Percentiles rank a stretch among this genome's conserved stretches.
phyloP scores from a whole-genome alignment of 2,329 filamentous ascomycete species.

The Hypoxylon sp. region DNA sequence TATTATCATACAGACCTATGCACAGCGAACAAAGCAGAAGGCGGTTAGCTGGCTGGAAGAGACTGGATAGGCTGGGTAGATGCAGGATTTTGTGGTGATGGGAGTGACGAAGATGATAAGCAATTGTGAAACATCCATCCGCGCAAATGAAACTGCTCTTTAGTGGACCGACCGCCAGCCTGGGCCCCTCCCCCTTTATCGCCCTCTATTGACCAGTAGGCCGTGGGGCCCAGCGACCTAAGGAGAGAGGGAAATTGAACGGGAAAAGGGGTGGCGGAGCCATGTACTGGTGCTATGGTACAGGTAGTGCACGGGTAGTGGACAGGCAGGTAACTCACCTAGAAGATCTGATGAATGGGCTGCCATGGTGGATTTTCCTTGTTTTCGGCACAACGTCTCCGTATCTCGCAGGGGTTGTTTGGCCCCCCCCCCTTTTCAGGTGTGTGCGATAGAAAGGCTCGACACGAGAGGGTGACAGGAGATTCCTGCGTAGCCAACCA shows the following conservation, averaged over 20 bases:
- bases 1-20: conserved; percentile 49
- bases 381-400: conserved; percentile 26
- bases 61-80: conserved; percentile 38
- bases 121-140: conserved; percentile 57
- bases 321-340: conserved; percentile 34
- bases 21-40: conserved; percentile 41
- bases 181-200: conserved; percentile 27
- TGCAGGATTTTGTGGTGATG: conserved; percentile 46
- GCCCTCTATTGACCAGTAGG: conserved; percentile 2
- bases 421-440: conserved; percentile 9
- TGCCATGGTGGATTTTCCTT: conserved; percentile 32
- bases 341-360: conserved; percentile 33
- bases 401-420: conserved; percentile 29
- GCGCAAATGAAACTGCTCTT: conserved; percentile 55
- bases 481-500: conserved; percentile 15
- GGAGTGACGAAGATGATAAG: conserved; percentile 53
- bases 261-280: conserved; percentile 26
- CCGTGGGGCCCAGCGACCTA: too few relatives aligned
- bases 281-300: too few relatives aligned
- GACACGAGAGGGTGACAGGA: conserved; percentile 10
- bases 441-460: conserved; percentile 12
- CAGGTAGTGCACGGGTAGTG: too few relatives aligned
- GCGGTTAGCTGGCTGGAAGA: conserved; percentile 34
- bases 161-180: conserved; percentile 47
- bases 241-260: conserved; percentile 15